Percentiles rank a stretch among this genome's conserved stretches.
These are phyloP conservation scores for Parsonsia alboflavescens DNA, from an alignment of 257 asterid species.

Conservation along the genomic window DNA sequence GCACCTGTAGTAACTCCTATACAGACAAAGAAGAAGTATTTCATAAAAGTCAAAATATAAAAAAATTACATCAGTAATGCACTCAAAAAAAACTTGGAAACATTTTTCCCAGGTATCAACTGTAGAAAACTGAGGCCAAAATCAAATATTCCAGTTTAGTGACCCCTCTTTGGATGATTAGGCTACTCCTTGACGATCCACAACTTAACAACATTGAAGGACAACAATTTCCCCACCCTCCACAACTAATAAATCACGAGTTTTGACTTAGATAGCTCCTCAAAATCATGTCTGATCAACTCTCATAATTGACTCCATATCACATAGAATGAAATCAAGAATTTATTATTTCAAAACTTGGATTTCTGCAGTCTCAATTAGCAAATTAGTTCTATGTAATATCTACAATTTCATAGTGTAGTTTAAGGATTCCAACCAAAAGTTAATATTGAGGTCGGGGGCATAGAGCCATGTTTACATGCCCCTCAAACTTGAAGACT, in stretches of 20 bases:
- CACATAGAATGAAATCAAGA: neutral
- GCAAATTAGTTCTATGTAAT: neutral
- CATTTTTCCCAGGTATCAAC: neutral
- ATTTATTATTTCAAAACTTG: neutral
- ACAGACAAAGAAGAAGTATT: slow-evolving; percentile 17
- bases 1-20: slow-evolving; percentile 92
- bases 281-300: neutral
- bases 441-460: neutral
- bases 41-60: neutral
- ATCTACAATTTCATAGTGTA: neutral
- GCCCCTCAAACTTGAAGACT: no score
- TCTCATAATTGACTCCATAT: neutral
- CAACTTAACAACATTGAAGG: neutral
- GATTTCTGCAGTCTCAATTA: neutral
- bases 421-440: neutral
- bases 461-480: neutral
- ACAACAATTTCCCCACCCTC: neutral
- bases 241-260: neutral
- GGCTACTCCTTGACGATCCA: neutral
- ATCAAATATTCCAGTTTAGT: neutral
- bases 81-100: neutral
- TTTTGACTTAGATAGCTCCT: neutral
- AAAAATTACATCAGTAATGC: neutral
- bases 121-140: neutral
- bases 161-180: neutral